Conservation (phyloP, 2,329 filamentous ascomycete genomes). For the Ceratocystis destructans region DNA sequence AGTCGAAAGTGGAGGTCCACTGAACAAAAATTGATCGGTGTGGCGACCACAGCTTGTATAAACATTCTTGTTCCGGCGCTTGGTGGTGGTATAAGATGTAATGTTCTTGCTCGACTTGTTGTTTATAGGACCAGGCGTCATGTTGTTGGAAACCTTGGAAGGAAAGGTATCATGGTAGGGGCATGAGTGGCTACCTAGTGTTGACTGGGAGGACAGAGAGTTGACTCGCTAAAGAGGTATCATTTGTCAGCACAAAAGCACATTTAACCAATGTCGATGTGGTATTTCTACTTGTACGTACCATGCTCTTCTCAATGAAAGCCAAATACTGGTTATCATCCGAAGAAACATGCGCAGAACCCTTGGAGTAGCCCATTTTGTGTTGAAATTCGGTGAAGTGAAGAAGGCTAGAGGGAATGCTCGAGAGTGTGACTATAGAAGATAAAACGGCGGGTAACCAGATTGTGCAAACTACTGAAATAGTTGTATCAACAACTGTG, state of each 20-base stretch:
- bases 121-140: constrained; percentile 14
- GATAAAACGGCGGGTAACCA: no score
- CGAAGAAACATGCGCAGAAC: background rate
- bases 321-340: constrained; percentile 1
- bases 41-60: constrained; percentile 43
- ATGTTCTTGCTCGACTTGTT: background rate
- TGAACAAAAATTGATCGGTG: constrained; percentile 40
- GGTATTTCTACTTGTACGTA: background rate
- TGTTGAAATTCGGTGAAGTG: background rate
- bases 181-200: background rate
- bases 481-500: background rate
- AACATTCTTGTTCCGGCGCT: constrained; percentile 32
- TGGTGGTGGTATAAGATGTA: constrained; percentile 20
- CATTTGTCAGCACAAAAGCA: background rate
- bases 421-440: no score
- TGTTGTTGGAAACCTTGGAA: background rate
- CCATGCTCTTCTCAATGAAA: constrained; percentile 12
- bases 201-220: constrained; percentile 12
- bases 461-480: background rate
- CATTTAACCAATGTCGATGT: no score
- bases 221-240: background rate
- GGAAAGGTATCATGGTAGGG: background rate
- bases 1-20: constrained; percentile 34
- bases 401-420: background rate
- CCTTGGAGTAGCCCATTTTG: constrained; percentile 12